Evolutionary conservation across 805 yeast genomes (phyloP).

Genomic region (Saccharomyces cerevisiae): DNA sequence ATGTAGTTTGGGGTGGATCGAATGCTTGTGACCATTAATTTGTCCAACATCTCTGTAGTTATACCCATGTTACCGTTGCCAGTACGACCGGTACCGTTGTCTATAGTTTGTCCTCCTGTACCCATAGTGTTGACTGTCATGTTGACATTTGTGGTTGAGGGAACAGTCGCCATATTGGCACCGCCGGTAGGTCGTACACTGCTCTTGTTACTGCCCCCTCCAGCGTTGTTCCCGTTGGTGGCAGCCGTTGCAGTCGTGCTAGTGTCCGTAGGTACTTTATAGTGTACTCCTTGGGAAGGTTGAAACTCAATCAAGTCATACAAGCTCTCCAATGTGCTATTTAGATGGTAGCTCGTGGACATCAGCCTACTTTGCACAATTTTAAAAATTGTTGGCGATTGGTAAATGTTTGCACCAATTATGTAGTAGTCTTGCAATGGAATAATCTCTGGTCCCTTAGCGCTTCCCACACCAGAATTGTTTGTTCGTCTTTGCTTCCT

Average conservation of each 20-base stretch:
- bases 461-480: constrained; percentile 24
- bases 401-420: constrained; percentile 85
- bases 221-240: constrained; percentile 1
- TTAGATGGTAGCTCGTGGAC: constrained; percentile 37
- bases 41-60: constrained; percentile 27
- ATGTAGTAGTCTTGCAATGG: constrained; percentile 75
- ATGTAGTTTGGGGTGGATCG: constrained; percentile 28
- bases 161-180: constrained; percentile 1
- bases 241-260: background rate
- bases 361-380: constrained; percentile 64
- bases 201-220: constrained; percentile 1
- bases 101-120: constrained; percentile 1
- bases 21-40: constrained; percentile 25
- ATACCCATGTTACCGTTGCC: constrained; percentile 1
- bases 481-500: constrained; percentile 67
- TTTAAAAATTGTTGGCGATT: constrained; percentile 72
- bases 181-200: background rate
- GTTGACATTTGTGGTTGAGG: constrained; percentile 9
- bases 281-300: constrained; percentile 47
- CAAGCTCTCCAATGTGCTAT: constrained; percentile 40
- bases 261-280: constrained; percentile 10
- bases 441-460: constrained; percentile 23
- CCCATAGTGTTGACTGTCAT: constrained; percentile 5
- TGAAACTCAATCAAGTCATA: constrained; percentile 46
- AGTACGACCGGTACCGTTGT: constrained; percentile 1